Percentiles rank a stretch among this genome's conserved stretches.
phyloP scores from a whole-genome alignment of 345 rosid species.

The Ceriops decandra region DNA sequence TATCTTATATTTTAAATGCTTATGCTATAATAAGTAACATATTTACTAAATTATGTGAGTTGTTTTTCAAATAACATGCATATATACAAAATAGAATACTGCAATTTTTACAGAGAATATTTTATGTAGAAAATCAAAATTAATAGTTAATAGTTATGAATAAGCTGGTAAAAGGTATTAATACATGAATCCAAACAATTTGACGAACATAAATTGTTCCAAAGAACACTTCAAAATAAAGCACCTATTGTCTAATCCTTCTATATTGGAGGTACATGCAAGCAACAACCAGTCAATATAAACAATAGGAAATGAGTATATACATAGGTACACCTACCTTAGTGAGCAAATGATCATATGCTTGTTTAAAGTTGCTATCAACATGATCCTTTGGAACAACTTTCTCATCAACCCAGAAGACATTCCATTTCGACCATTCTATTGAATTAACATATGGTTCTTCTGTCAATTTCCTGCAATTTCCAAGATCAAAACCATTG shows the following conservation, averaged over 20 bases:
- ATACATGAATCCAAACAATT: too few relatives aligned
- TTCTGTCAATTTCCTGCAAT: conserved; percentile 53
- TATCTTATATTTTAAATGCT: too few relatives aligned
- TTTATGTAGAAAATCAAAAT: too few relatives aligned
- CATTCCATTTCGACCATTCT: conserved; percentile 84
- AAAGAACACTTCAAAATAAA: too few relatives aligned
- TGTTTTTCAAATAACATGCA: too few relatives aligned
- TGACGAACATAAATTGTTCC: too few relatives aligned
- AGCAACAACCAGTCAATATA: neutral
- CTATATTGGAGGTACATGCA: neutral
- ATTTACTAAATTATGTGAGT: too few relatives aligned
- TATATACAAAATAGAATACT: too few relatives aligned
- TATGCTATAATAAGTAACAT: too few relatives aligned
- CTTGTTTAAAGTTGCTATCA: conserved; percentile 79
- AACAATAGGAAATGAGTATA: neutral
- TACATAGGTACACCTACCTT: conserved; percentile 33
- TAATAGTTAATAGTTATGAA: too few relatives aligned
- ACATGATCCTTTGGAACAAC: conserved; percentile 79
- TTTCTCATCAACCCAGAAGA: conserved; percentile 86
- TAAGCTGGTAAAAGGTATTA: too few relatives aligned
- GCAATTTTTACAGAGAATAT: too few relatives aligned
- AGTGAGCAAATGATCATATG: conserved; percentile 58
- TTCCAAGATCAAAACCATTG: neutral
- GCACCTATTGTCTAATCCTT: neutral
- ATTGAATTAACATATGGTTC: conserved; percentile 51